Base-by-base conservation (phyloP, 2,329 filamentous ascomycete species). In the Pseudogymnoascus sp. region DNA sequence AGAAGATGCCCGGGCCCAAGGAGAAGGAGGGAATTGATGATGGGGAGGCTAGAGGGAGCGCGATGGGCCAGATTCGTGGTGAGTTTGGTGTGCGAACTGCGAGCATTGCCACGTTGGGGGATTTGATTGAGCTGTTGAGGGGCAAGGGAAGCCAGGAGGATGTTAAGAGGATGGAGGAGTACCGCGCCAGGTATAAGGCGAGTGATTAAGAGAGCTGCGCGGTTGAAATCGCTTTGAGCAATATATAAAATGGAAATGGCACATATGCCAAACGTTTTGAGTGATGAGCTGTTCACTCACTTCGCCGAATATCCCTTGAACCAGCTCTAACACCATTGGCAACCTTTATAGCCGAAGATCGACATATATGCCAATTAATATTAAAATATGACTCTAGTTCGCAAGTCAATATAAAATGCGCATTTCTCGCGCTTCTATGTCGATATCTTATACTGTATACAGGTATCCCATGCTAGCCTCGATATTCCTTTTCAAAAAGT, bases 81-180 rank as follows among this genome's bases (percentile, higher is more conserved):
- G 88, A 93, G 77, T 90, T 90, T 67, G 84, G 85, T 36, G 87
- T 96, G 63, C 91, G 91, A 2, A 91, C 96, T 66, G 80, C 92
- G 67, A 83, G 90, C 15, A 93, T 96, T 67, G 75, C 95, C 68
- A 92, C 87, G 35, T 80, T 97, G 66, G 84, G 91, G 70, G 91
- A 97, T 74, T 85, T 96, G 68, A 85, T 91, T 66, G 80, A 82
- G 62, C 85, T 86, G 15, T 79, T 89, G 73, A 82, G 82, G 71
- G 79, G 79, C 58, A 79, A 86, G 67, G 85, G 84, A 51, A 82
- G 84, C 1, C 80, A 81, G 59, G 80, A 83, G 36, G 83, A 90
- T 66, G 79, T 88, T 66, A 77, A 80, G 76, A 80, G 80, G 64
- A 86, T 90, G 71, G 84, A 89, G 76, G 87, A 85, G 71, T 93